phyloP scores from a whole-genome alignment of 768 basidiomycete genomes.

The Leucosporidium yakuticum region DNA sequence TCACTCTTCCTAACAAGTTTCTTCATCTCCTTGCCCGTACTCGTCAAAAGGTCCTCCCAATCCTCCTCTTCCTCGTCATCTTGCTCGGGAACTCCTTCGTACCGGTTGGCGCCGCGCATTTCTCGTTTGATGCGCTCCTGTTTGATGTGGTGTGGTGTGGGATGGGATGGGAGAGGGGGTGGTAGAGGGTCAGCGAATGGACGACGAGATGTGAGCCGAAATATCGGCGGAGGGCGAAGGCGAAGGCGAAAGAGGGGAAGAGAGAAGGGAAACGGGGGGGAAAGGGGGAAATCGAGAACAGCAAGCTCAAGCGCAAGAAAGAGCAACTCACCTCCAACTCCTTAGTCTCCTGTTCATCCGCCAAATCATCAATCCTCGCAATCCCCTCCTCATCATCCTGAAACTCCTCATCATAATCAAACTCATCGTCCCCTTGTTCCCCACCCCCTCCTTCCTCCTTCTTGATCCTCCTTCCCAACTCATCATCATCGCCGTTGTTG shows the following conservation, averaged over 20 bases:
- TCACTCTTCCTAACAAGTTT: conserved; percentile 79
- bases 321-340: conserved; percentile 31
- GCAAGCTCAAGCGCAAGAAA: too few species aligned
- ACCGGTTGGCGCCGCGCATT: conserved; percentile 29
- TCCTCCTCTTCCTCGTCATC: conserved; percentile 52
- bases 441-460: conserved; percentile 60
- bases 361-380: conserved; percentile 58
- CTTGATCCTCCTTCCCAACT: conserved; percentile 45
- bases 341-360: conserved; percentile 73
- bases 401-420: conserved; percentile 74
- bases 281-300: too few species aligned
- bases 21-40: conserved; percentile 72
- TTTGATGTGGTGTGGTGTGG: too few species aligned
- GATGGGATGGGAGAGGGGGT: too few species aligned
- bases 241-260: too few species aligned
- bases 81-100: conserved; percentile 23
- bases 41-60: conserved; percentile 51
- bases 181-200: too few species aligned
- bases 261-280: too few species aligned
- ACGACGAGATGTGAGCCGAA: too few species aligned
- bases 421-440: conserved; percentile 77
- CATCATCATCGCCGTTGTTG: conserved; percentile 40
- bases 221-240: too few species aligned
- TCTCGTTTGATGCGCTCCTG: conserved; percentile 34
- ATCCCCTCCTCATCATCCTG: conserved; percentile 77